Evolutionary conservation across 2,329 filamentous ascomycete genomes (phyloP).

Genomic region (Phaeophleospora eucalypticola): DNA sequence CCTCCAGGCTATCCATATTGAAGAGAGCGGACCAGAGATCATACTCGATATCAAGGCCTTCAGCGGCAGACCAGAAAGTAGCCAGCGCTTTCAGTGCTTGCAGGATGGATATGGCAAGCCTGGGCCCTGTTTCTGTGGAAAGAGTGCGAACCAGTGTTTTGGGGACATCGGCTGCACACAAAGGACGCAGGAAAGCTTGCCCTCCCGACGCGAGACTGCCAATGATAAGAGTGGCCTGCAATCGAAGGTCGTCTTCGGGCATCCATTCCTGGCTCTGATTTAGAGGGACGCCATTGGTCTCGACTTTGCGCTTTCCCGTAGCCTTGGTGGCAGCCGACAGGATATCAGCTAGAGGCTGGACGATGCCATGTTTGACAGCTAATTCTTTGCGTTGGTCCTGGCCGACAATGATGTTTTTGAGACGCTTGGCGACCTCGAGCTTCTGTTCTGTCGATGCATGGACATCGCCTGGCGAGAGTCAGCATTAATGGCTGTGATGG

Average conservation of each 20-base stretch:
- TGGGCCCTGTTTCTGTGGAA: conserved; percentile 54
- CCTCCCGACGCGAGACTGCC: conserved; percentile 87
- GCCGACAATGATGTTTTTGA: conserved; percentile 89
- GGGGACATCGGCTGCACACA: conserved; percentile 66
- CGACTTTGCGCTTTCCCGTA: conserved; percentile 48
- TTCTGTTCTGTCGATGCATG: conserved; percentile 35
- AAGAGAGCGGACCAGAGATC: conserved; percentile 51
- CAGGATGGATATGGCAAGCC: conserved; percentile 69
- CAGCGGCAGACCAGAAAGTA: conserved; percentile 49
- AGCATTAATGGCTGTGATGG: conserved; percentile 3
- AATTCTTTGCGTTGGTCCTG: conserved; percentile 81
- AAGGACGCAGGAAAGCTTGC: conserved; percentile 68
- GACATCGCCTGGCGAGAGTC: conserved; percentile 9
- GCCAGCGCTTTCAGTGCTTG: conserved; percentile 69
- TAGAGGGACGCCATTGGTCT: conserved; percentile 43
- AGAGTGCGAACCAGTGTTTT: conserved; percentile 68
- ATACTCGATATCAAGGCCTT: conserved; percentile 10
- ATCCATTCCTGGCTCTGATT: conserved; percentile 40
- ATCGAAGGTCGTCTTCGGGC: conserved; percentile 62
- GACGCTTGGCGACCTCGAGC: conserved; percentile 56
- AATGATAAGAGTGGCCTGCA: conserved; percentile 81
- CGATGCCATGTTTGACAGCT: conserved; percentile 66
- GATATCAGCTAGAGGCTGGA: conserved; percentile 57
- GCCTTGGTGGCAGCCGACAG: conserved; percentile 44
- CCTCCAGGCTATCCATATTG: conserved; percentile 55